A percentile compares a stretch with the other conserved stretches of the same genome.
phyloP scores from a whole-genome alignment of 1,284 basidiomycete species.

The Coniferiporia sulphurascens region DNA sequence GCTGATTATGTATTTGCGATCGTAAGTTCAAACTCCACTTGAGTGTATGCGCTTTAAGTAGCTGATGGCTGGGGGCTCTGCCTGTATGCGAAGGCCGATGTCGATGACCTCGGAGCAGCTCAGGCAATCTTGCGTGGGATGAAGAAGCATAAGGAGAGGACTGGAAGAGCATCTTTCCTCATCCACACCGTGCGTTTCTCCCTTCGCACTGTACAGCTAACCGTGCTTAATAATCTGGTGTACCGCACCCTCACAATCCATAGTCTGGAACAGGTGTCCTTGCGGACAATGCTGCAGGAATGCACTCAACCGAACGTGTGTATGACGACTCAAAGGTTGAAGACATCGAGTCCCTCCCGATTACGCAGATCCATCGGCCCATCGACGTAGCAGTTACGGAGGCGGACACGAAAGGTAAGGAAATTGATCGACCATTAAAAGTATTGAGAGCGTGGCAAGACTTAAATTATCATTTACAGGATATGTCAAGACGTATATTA shows the following conservation, averaged over 20 bases:
- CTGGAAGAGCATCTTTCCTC: conserved; percentile 38
- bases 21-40: conserved; percentile 21
- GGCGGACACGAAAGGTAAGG: conserved; percentile 33
- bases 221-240: background rate
- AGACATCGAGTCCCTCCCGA: conserved; percentile 33
- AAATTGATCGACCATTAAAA: background rate
- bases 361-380: conserved; percentile 31
- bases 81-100: conserved; percentile 32
- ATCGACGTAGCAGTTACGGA: conserved; percentile 34
- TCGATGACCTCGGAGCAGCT: conserved; percentile 36
- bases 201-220: background rate
- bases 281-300: conserved; percentile 33
- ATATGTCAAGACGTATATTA: conserved; percentile 39
- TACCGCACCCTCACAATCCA: background rate
- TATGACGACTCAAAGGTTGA: conserved; percentile 35
- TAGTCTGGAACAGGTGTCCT: conserved; percentile 38
- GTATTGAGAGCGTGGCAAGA: background rate
- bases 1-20: conserved; percentile 34
- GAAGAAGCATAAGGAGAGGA: conserved; percentile 36
- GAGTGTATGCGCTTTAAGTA: background rate
- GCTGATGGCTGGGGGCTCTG: too few relatives aligned
- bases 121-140: conserved; percentile 41
- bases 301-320: conserved; percentile 27
- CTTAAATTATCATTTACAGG: conserved; percentile 25
- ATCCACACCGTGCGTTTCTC: conserved; percentile 45